Evolutionary conservation across 2,329 filamentous ascomycete species (phyloP), one percentile per base, ranked within the genome.

Genomic region (Colletotrichum costaricense): DNA sequence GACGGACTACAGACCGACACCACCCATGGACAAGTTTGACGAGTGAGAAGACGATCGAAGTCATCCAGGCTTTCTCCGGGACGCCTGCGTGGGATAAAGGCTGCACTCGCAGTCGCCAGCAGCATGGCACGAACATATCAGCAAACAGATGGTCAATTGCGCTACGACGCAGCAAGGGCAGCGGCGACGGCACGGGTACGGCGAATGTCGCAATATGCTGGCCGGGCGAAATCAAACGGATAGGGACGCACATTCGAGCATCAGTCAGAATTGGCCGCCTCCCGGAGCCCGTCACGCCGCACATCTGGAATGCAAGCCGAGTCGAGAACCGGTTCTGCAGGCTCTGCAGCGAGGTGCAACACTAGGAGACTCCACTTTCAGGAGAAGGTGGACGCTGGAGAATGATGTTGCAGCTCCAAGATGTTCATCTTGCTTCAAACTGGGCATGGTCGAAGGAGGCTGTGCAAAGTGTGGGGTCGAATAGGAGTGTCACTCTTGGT

Each of bases 381-480:
- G 72, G 72, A 74, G 72, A 74, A 67, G 63, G 30, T 56, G 57
- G 55, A 58, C 63, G 72, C 59, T 72, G 68, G 69, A 74, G 72
- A 74, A 72, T 68, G 30, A 49, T 62, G 67, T 62, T 49, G 70
- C 60, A 70, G 72, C 68, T 64, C 72, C 38, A 72, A 69, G 60
- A 42, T 74, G 72, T 72, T 67, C 72, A 72, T 74, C 72, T 72
- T 74, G 72, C 63, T 74, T 72, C 72, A 63, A 72, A 74, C 68
- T 42, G 46, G 72, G 68, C 72, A 72, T 72, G 72, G 68, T 63
- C 49, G 46, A 74, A 74, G 72, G 72, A 72, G 72, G 72, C 72
- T 74, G 72, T 74, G 72, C 69, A 72, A 72, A 67, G 72, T 74
- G 72, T 74, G 72, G 72, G 69, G 72, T 74, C 72, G 55, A 72